phyloP scores from a whole-genome alignment of 805 yeast genomes.

The Wickerhamomyces ciferrii region DNA sequence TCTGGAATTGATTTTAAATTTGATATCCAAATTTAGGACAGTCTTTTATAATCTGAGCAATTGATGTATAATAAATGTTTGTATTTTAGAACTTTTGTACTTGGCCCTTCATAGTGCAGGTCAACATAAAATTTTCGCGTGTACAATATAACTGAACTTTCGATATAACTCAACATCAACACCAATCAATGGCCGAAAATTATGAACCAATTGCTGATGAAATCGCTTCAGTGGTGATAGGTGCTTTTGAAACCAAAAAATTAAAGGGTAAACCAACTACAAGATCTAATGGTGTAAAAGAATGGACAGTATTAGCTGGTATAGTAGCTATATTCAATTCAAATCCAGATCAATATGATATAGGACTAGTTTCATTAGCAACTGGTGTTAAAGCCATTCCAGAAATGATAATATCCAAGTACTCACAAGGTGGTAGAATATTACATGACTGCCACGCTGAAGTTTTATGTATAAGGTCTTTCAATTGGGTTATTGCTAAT shows the following conservation, averaged over 20 bases:
- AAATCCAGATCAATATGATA: slow-evolving; percentile 21
- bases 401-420: slow-evolving; percentile 33
- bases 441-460: slow-evolving; percentile 94
- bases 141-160: too few relatives aligned
- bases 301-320: slow-evolving; percentile 85
- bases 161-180: too few relatives aligned
- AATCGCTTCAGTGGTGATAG: slow-evolving; percentile 1
- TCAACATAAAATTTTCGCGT: too few relatives aligned
- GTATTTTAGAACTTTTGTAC: not conserved
- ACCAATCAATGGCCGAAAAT: not conserved
- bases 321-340: slow-evolving; percentile 39
- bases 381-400: slow-evolving; percentile 87
- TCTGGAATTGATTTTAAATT: slow-evolving; percentile 34
- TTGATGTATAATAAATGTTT: not conserved
- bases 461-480: slow-evolving; percentile 62
- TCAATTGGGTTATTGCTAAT: slow-evolving; percentile 37
- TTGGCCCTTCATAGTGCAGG: too few relatives aligned
- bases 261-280: slow-evolving; percentile 50
- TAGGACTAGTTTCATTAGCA: slow-evolving; percentile 38
- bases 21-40: slow-evolving; percentile 25
- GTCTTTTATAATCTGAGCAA: not conserved
- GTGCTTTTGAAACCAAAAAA: slow-evolving; percentile 11
- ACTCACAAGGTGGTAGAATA: slow-evolving; percentile 46
- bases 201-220: not conserved
- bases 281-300: slow-evolving; percentile 60